phyloP scores from a whole-genome alignment of 2,329 filamentous ascomycete species.

The Alternaria incomplexa region DNA sequence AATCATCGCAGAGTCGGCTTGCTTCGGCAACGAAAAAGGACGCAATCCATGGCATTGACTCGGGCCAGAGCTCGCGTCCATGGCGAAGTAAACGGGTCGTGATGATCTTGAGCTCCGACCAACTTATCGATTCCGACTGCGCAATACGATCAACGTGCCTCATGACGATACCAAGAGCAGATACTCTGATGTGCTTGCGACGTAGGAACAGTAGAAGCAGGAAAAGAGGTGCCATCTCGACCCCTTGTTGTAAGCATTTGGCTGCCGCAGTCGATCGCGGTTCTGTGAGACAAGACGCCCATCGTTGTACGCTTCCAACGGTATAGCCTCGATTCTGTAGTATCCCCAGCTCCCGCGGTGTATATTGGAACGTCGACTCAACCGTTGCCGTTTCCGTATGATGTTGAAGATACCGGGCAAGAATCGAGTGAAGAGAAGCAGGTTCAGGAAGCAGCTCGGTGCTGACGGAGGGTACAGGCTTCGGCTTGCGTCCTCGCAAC shows the following conservation, averaged over 20 bases:
- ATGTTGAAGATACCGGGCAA: slow-evolving; percentile 33
- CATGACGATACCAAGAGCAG: slow-evolving; percentile 31
- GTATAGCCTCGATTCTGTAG: slow-evolving; percentile 27
- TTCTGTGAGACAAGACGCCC: slow-evolving; percentile 31
- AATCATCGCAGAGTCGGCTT: slow-evolving; percentile 18
- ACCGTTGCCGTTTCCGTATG: slow-evolving; percentile 6
- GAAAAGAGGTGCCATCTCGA: slow-evolving; percentile 34
- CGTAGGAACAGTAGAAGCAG: slow-evolving; percentile 40
- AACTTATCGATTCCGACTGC: slow-evolving; percentile 21
- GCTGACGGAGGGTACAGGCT: not conserved
- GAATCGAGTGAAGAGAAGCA: slow-evolving; percentile 31
- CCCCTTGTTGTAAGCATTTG: slow-evolving; percentile 20
- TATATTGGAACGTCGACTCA: slow-evolving; percentile 20
- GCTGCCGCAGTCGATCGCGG: slow-evolving; percentile 24
- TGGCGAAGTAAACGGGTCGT: slow-evolving; percentile 37
- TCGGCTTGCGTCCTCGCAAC: not conserved
- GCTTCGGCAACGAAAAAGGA: slow-evolving; percentile 35
- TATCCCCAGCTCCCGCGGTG: slow-evolving; percentile 21
- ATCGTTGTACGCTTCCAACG: slow-evolving; percentile 23
- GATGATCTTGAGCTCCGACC: slow-evolving; percentile 33
- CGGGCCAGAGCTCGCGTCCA: slow-evolving; percentile 38
- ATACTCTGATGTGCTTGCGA: slow-evolving; percentile 30
- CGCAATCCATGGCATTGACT: slow-evolving; percentile 40
- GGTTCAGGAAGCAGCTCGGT: slow-evolving; percentile 9
- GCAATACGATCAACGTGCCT: slow-evolving; percentile 29